Conservation (phyloP, 1,284 basidiomycete species). For the Salmacisia buchloeana region DNA sequence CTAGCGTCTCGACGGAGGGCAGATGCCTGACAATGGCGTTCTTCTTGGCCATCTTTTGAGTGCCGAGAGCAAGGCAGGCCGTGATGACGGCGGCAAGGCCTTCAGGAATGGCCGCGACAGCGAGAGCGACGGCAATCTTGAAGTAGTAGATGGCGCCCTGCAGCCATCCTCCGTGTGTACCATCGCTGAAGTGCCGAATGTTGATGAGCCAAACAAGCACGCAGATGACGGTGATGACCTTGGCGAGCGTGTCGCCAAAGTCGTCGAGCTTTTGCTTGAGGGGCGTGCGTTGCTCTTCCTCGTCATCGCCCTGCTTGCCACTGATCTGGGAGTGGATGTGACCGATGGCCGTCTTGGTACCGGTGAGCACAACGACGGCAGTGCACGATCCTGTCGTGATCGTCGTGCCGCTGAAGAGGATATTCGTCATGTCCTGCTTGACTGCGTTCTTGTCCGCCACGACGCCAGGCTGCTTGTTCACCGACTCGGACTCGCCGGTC, state of each 20-base stretch:
- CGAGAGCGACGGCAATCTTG: constrained; percentile 50
- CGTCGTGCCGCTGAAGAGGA: constrained; percentile 47
- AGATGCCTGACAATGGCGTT: constrained; percentile 49
- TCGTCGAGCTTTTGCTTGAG: constrained; percentile 50
- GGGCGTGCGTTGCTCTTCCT: constrained; percentile 34
- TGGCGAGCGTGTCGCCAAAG: constrained; percentile 48
- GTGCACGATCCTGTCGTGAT: constrained; percentile 41
- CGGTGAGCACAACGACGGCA: constrained; percentile 43
- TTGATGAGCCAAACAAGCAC: constrained; percentile 50
- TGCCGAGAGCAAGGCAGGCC: constrained; percentile 47
- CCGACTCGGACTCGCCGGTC: constrained; percentile 45
- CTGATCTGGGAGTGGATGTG: constrained; percentile 47
- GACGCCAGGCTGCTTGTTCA: constrained; percentile 39
- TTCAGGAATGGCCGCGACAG: constrained; percentile 49
- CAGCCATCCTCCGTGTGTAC: constrained; percentile 46
- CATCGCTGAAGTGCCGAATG: constrained; percentile 48
- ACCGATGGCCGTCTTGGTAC: constrained; percentile 44
- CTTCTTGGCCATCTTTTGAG: constrained; percentile 50
- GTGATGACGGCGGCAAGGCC: constrained; percentile 50
- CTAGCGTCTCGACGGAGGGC: constrained; percentile 48
- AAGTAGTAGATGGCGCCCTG: constrained; percentile 50
- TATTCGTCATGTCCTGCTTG: constrained; percentile 50
- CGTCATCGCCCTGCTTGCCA: constrained; percentile 31
- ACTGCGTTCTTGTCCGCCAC: constrained; percentile 39
- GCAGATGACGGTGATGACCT: constrained; percentile 48